These are phyloP conservation scores for Penium margaritaceum DNA, from an alignment of 139 green algal species.

Conservation along the genomic window DNA sequence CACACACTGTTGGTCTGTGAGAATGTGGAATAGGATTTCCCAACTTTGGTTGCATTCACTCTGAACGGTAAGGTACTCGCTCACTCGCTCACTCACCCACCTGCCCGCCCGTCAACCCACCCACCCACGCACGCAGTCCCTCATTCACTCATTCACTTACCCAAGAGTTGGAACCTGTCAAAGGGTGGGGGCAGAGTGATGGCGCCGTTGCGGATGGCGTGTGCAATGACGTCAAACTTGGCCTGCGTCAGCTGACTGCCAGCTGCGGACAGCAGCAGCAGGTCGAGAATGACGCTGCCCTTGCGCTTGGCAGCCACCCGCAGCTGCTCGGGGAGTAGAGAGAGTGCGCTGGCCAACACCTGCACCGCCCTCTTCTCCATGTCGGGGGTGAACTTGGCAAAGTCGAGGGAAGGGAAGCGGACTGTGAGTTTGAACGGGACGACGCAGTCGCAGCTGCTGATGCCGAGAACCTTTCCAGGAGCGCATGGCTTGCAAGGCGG, in stretches of 20 bases:
- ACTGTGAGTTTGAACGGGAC: not conserved
- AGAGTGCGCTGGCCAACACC: constrained; percentile 6
- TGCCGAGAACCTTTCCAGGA: too few species aligned
- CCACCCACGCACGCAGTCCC: too few species aligned
- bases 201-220: not conserved
- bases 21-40: too few species aligned
- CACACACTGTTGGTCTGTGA: too few species aligned
- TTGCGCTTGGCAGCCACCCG: constrained; percentile 1
- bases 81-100: too few species aligned
- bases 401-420: constrained; percentile 16
- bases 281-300: constrained; percentile 29
- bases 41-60: too few species aligned
- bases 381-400: not conserved
- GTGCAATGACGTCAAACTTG: not conserved
- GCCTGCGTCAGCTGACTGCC: not conserved
- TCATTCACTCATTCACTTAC: too few species aligned
- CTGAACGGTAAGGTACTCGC: too few species aligned
- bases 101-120: too few species aligned
- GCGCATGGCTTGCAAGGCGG: not conserved
- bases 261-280: constrained; percentile 1
- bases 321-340: constrained; percentile 1
- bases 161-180: not conserved
- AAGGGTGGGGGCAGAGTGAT: not conserved
- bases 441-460: too few species aligned
- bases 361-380: constrained; percentile 8